phyloP scores from a whole-genome alignment of 352 stramenopile species.

The Phytopythium sindhum region DNA sequence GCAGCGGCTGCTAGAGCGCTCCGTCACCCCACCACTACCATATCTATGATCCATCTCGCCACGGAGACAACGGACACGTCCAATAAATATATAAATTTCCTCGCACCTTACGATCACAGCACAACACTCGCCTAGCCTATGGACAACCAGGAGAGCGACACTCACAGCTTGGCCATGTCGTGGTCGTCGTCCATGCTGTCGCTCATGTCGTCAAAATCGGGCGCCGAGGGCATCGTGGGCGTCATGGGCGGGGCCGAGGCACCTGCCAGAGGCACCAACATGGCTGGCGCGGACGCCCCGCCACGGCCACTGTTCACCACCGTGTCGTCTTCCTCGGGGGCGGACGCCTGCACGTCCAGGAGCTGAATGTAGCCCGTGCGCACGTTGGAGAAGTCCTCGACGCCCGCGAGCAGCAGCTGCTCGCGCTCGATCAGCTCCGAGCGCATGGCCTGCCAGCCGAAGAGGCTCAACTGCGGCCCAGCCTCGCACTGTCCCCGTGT shows the following conservation, averaged over 20 bases:
- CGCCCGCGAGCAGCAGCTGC: conserved; percentile 33
- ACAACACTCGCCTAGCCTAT: not conserved
- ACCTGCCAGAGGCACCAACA: conserved; percentile 27
- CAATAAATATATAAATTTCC: conserved; percentile 26
- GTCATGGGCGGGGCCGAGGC: conserved; percentile 32
- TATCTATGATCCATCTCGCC: conserved; percentile 1
- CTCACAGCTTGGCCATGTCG: conserved; percentile 4
- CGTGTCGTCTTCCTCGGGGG: conserved; percentile 25
- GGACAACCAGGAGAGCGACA: not conserved
- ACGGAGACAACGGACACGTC: not conserved
- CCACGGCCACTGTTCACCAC: not conserved
- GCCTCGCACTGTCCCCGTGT: conserved; percentile 6
- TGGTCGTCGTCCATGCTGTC: conserved; percentile 14
- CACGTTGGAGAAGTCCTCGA: conserved; percentile 43
- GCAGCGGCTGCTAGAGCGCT: conserved; percentile 18
- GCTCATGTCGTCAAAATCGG: conserved; percentile 13
- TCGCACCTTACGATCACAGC: not conserved
- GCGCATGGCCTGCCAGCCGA: conserved; percentile 50
- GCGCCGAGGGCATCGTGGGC: conserved; percentile 10
- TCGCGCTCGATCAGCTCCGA: conserved; percentile 47
- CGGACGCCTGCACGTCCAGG: conserved; percentile 38
- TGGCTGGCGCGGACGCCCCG: conserved; percentile 22
- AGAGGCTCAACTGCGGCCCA: conserved; percentile 32
- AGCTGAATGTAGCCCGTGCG: conserved; percentile 48
- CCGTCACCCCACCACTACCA: conserved; percentile 1